Evolutionary conservation across 2,329 filamentous ascomycete species (phyloP).

Genomic region (Spiromastix sp.): DNA sequence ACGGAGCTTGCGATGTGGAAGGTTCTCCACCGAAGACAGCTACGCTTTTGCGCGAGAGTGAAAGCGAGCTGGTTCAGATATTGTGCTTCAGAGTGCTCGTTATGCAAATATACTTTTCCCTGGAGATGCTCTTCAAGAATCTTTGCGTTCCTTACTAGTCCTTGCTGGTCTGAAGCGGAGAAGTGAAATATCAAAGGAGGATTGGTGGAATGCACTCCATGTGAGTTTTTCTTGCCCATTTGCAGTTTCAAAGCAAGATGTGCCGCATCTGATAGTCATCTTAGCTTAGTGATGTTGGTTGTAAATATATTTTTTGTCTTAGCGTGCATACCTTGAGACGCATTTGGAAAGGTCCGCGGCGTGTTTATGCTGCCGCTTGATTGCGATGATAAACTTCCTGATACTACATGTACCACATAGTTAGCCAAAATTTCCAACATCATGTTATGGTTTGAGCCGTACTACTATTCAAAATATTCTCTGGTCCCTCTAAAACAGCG

Average conservation of each 20-base stretch:
- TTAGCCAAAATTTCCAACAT: slow-evolving; percentile 5
- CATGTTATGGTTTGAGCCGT: not conserved
- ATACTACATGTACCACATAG: not conserved
- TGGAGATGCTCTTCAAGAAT: too few species aligned
- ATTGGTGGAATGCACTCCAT: too few species aligned
- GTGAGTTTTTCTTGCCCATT: too few species aligned
- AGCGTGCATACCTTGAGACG: slow-evolving; percentile 14
- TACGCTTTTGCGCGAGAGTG: slow-evolving; percentile 11
- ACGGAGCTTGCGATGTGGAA: slow-evolving; percentile 8
- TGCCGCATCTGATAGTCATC: too few species aligned
- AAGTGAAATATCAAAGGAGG: too few species aligned
- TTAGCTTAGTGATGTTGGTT: too few species aligned
- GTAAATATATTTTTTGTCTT: slow-evolving; percentile 11
- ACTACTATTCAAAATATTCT: slow-evolving; percentile 2
- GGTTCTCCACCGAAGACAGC: too few species aligned
- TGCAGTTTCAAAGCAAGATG: too few species aligned
- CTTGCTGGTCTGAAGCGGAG: too few species aligned
- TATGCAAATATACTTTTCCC: too few species aligned
- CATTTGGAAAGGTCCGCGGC: slow-evolving; percentile 13
- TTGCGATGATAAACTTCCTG: slow-evolving; percentile 6
- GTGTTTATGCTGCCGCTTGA: slow-evolving; percentile 11
- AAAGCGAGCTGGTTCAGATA: slow-evolving; percentile 11
- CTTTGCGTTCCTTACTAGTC: too few species aligned
- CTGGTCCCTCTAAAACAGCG: slow-evolving; percentile 7
- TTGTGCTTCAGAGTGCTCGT: too few species aligned